Evolutionary conservation across 73 alveolate species (phyloP).

Genomic region (Tetrahymena borealis): DNA sequence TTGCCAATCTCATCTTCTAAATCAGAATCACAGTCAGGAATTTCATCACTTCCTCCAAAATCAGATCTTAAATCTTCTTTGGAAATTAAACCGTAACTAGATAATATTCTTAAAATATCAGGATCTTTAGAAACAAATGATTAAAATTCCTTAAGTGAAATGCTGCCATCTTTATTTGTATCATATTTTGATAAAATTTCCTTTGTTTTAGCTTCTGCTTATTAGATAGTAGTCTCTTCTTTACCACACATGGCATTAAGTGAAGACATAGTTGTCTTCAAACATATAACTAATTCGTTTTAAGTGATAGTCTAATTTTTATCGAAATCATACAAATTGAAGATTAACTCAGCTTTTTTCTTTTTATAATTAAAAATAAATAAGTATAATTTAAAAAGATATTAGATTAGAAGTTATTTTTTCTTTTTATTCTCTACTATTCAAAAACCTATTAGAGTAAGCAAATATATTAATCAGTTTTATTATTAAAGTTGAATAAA

Average conservation of each 20-base stretch:
- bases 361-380: not conserved
- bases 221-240: conserved; percentile 68
- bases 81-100: conserved; percentile 52
- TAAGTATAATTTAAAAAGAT: not conserved
- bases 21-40: conserved; percentile 69
- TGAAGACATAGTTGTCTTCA: conserved; percentile 74
- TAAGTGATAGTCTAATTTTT: conserved; percentile 77
- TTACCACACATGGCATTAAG: conserved; percentile 62
- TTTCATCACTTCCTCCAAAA: conserved; percentile 65
- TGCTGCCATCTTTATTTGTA: conserved; percentile 83
- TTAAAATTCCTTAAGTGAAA: conserved; percentile 83
- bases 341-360: conserved; percentile 62
- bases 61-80: conserved; percentile 68
- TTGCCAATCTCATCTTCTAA: conserved; percentile 59
- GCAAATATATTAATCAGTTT: no score
- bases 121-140: conserved; percentile 75
- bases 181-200: conserved; percentile 84
- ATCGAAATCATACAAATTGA: conserved; percentile 85
- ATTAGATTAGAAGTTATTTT: not conserved
- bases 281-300: conserved; percentile 81
- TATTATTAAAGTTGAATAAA: no score
- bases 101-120: conserved; percentile 68
- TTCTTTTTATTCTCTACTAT: no score
- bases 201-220: conserved; percentile 81
- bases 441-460: no score